phyloP scores from a whole-genome alignment of 768 basidiomycete species.

The Termitomyces bulborhizus region DNA sequence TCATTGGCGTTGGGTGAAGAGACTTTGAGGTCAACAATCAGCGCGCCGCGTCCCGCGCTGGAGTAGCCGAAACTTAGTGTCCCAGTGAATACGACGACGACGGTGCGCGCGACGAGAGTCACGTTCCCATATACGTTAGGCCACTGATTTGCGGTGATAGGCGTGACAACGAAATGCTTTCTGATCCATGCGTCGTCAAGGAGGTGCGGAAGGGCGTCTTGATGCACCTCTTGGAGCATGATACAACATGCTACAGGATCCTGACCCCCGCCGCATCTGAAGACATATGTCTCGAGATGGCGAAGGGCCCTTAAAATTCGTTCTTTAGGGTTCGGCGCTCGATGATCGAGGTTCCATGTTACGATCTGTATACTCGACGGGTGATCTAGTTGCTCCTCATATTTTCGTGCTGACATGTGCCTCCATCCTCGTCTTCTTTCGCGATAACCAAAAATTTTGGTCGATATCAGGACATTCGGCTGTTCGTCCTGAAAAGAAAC shows the following conservation, averaged over 20 bases:
- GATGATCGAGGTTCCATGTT: constrained; percentile 70
- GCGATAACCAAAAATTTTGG: constrained; percentile 36
- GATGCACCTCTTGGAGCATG: constrained; percentile 63
- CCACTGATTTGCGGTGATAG: constrained; percentile 51
- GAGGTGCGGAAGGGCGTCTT: constrained; percentile 37
- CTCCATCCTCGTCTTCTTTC: constrained; percentile 37
- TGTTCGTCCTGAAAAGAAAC: constrained; percentile 10
- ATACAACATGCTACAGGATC: constrained; percentile 56
- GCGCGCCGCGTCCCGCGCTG: constrained; percentile 43
- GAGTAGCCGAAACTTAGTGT: constrained; percentile 50
- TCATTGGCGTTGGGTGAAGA: constrained; percentile 25
- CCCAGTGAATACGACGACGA: constrained; percentile 42
- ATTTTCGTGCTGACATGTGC: constrained; percentile 32
- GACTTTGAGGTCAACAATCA: constrained; percentile 53
- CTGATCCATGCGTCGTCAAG: constrained; percentile 59
- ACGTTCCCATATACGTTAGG: constrained; percentile 60
- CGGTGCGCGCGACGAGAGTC: constrained; percentile 56
- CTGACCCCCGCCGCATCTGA: constrained; percentile 37
- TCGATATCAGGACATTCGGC: constrained; percentile 22
- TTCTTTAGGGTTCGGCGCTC: constrained; percentile 24
- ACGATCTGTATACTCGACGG: constrained; percentile 43
- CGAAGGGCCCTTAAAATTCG: constrained; percentile 45
- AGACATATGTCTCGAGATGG: constrained; percentile 48
- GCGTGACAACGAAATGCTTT: constrained; percentile 51
- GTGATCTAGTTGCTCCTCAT: constrained; percentile 16